Base-by-base conservation (phyloP, 2,329 filamentous ascomycete species). In the Ustulina deusta region DNA sequence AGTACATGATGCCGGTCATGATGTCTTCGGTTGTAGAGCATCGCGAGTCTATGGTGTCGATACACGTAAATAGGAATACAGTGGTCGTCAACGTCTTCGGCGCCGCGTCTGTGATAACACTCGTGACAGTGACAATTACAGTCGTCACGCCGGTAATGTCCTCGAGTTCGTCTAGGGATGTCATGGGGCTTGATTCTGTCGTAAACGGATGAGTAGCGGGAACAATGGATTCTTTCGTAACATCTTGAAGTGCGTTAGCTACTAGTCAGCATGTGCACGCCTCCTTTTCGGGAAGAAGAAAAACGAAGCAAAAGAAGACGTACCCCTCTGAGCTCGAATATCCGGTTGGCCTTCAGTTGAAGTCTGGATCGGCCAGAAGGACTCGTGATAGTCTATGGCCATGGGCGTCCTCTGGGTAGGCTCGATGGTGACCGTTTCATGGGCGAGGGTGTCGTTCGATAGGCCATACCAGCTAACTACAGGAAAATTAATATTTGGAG, bases 401-500 rank as follows among this genome's bases (percentile, higher is more conserved):
- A 44, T 63, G 46, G 68, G 61, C 25, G 13, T 11, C 13, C 40
- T 62, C 10, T 25, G 42, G 17, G 46, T 29, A 27, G 42, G 25
- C 9, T 17, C 3, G 25, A 34, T 22, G 6, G 54, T 46, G n/a
- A 61, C 13, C 1, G 36, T 15, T 25, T 69, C 17, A 36, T 70
- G 68, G 34, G 25, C 38, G 10, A 64, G 22, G 1, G 72, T 72
- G 27, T 72, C 72, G n/a, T 56, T 56, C 7, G 66, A 44, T 6
- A 75, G 32, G 27, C 69, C 64, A n/a, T 60, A 69, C 74, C 73
- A 74, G 17, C 74, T 70, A 60, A 69, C 73, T 74, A 20, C 10
- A 40, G 0, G 0, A 7, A 20, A 44, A 29, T 69, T 44, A 65
- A 9, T 34, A 61, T 32, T 44, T 6, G 38, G 6, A n/a, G 4